phyloP scores from a whole-genome alignment of 2,329 filamentous ascomycete genomes.

The Pyrenophora seminiperda region DNA sequence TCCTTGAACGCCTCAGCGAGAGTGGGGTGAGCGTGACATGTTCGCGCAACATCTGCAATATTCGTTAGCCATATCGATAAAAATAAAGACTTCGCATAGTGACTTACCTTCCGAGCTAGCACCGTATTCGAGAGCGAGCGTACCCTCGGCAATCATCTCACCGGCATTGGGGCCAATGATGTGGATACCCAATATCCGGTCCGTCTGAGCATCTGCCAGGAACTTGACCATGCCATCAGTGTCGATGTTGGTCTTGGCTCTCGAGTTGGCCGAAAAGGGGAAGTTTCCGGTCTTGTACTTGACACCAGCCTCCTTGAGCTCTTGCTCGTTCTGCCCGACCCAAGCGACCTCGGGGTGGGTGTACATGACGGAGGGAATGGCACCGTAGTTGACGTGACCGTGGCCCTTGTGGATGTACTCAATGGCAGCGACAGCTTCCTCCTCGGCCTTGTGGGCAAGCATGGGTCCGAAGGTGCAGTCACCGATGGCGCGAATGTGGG shows the following conservation, averaged over 20 bases:
- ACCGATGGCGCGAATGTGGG: slow-evolving; percentile 95
- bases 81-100: neutral
- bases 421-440: slow-evolving; percentile 91
- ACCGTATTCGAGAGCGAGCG: slow-evolving; percentile 93
- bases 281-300: slow-evolving; percentile 94
- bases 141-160: slow-evolving; percentile 99
- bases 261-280: slow-evolving; percentile 97
- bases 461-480: slow-evolving; percentile 98
- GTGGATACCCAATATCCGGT: slow-evolving; percentile 92
- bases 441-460: slow-evolving; percentile 99
- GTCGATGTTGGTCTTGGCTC: slow-evolving; percentile 98
- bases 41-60: slow-evolving; percentile 61
- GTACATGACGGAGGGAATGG: slow-evolving; percentile 99
- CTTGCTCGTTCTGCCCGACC: slow-evolving; percentile 97
- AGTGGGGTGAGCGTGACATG: slow-evolving; percentile 95
- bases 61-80: slow-evolving; percentile 22
- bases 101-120: slow-evolving; percentile 89
- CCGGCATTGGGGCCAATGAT: slow-evolving; percentile 95
- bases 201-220: slow-evolving; percentile 92
- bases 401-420: slow-evolving; percentile 98
- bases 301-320: slow-evolving; percentile 85
- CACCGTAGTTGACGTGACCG: slow-evolving; percentile 98
- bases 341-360: slow-evolving; percentile 97
- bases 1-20: slow-evolving; percentile 99
- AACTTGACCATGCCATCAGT: slow-evolving; percentile 97